Conservation (phyloP, 495 filamentous ascomycete genomes). For the Neurospora sp. region DNA sequence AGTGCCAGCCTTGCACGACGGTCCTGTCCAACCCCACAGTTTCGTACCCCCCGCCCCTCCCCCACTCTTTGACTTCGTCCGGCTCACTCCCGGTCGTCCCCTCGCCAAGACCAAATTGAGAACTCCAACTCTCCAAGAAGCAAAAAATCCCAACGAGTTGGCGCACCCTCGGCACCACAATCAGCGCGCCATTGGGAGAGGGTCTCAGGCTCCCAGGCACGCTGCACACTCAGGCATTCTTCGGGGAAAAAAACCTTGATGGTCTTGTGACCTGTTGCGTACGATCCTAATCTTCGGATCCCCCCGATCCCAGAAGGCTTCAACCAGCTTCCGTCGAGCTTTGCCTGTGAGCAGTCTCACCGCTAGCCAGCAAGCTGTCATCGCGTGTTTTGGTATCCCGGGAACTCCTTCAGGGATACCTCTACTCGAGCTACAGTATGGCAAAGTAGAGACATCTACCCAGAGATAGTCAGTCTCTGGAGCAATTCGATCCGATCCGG, state of each 20-base stretch:
- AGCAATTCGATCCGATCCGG: not conserved
- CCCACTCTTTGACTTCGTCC: not conserved
- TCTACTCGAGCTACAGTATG: not conserved
- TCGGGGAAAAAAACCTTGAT: conserved; percentile 5
- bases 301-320: conserved; percentile 1
- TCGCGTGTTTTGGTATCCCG: not conserved
- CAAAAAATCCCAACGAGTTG: not conserved
- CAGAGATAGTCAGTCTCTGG: not conserved
- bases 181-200: not conserved
- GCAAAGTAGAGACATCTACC: not conserved
- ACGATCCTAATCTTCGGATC: conserved; percentile 8
- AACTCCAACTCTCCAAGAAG: not conserved
- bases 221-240: not conserved
- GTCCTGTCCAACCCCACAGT: not conserved
- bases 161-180: not conserved
- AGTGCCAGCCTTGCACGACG: not conserved
- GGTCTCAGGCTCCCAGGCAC: conserved; percentile 1
- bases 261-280: conserved; percentile 12
- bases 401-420: not conserved
- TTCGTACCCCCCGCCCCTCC: not conserved
- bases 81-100: not conserved
- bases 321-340: not conserved
- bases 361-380: conserved; percentile 1
- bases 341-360: conserved; percentile 2
- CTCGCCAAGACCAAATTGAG: not conserved